Base-by-base conservation (phyloP, 2,329 filamentous ascomycete species). In the Fonsecaea monophora region DNA sequence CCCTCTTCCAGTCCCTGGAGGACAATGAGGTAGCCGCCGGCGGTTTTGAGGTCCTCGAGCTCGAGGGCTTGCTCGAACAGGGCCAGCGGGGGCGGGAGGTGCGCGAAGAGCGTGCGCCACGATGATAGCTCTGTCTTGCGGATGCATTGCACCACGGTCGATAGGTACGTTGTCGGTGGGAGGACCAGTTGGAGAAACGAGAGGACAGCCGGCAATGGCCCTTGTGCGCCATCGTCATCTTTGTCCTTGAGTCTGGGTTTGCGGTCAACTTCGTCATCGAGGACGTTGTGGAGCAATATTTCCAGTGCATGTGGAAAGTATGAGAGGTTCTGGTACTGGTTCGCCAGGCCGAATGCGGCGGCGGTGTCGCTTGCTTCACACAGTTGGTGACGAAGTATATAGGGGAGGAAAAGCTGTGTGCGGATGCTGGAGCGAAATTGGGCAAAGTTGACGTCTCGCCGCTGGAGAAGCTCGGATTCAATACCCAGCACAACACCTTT, bases 261-360 rank as follows among this genome's bases (percentile, higher is more conserved):
- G 74, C 75, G 56, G 74, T 98, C 95, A 1, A 96, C 94, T 77
- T 97, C 95, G 71, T 97, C 92, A 74, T 99, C 95, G 1, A 99
- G 84, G 4, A 98, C 93, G 70, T 95, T 90, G 76, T 99, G 95
- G 12, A 99, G 84, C 21, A 99, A 84, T 53, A 99, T 88, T 77
- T 99, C 95, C 34, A 99, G 84, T 0, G 92, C 94, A 75, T 99
- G 95, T 0, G 94, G 86, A 75, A 98, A 97, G 77, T 99, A 99
- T 60, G 92, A 90, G 3, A 99, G 84, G 65, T 92, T 85, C 73
- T 94, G 89, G 75, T 97, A 98, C 72, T 94, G 90, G 72, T 92
- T 90, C 7, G 92, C 92, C 13, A 98, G 82, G 65, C 89, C 89
- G 53, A 96, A 85, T 0, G 95, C 95, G 53, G 92, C 91, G 1